Base-by-base conservation (phyloP, 805 yeast genomes). In the Starmerella gropengiesseri region DNA sequence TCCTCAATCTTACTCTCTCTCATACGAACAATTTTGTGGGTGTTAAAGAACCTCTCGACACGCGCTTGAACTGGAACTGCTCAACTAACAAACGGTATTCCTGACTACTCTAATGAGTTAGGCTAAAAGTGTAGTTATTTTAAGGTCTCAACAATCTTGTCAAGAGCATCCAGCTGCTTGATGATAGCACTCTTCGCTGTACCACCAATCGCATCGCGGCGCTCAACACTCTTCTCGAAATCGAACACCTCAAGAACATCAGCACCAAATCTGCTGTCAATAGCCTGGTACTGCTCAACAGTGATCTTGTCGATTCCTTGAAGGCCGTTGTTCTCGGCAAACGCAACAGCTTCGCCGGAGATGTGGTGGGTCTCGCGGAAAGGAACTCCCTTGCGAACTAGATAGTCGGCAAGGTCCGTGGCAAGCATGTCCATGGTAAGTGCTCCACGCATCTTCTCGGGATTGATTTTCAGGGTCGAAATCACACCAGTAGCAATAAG, bases 401-500 rank as follows among this genome's bases (percentile, higher is more conserved):
- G 71, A 63, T 91, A 91, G 63, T 91, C 99, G 31, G 99, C 99
- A 55, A 91, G 73, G 62, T 91, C 99, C 25, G 99, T 91, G 17
- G 98, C 98, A 55, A 91, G 74, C 98, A 91, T 91, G 65, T 91
- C 98, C 94, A 89, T 89, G 22, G 97, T 87, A 56, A 91, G 73
- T 0, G 97, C 89, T 33, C 72, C 77, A 55, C 70, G 73, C 98
- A 91, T 91, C 53, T 71, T 77, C 41, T 74, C 80, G 50, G 73
- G 70, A 55, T 81, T 71, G 52, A 87, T 82, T 31, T 62, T 59
- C 55, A 91, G 71, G 2, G 98, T 91, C 3, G 96, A 85, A 36
- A 91, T 70, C 6, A 91, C 97, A 51, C 99, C 99, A 2, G 96
- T 87, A 25, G 97, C 94, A 59, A 91, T 91, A 51, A 83, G 70